These are phyloP conservation scores for Cornus florida DNA, from an alignment of 148 eudicot genomes.

Conservation along the genomic window DNA sequence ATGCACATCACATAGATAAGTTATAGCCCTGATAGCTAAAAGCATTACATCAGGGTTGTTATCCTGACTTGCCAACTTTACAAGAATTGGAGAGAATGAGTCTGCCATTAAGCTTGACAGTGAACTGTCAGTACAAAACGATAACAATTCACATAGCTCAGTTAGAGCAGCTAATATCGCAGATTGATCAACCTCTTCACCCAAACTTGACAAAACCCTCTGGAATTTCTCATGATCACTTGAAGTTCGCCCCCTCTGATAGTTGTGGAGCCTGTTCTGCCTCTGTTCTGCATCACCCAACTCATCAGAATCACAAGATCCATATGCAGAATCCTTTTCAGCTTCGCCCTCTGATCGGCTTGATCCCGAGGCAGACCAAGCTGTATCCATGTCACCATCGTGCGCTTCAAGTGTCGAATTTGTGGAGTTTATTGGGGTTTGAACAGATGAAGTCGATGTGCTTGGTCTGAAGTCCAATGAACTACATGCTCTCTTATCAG, in stretches of 20 bases:
- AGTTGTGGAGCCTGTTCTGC: constrained; percentile 42
- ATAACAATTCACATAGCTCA: constrained; percentile 81
- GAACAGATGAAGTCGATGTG: constrained; percentile 59
- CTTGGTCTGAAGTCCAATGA: constrained; percentile 71
- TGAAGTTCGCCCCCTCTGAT: constrained; percentile 47
- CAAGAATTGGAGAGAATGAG: constrained; percentile 64
- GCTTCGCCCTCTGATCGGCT: constrained; percentile 72
- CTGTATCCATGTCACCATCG: constrained; percentile 73
- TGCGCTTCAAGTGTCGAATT: constrained; percentile 34
- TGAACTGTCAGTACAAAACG: constrained; percentile 67
- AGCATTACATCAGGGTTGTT: constrained; percentile 78
- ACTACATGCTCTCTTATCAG: constrained; percentile 86
- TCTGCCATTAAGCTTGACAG: constrained; percentile 58
- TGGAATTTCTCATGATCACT: constrained; percentile 56
- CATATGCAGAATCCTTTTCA: constrained; percentile 72
- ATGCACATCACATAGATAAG: constrained; percentile 82
- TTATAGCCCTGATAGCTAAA: constrained; percentile 80
- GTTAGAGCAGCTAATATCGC: constrained; percentile 66
- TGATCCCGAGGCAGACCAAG: constrained; percentile 74
- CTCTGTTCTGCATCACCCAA: constrained; percentile 42
- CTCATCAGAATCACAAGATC: constrained; percentile 86
- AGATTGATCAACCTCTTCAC: constrained; percentile 57
- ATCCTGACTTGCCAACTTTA: constrained; percentile 68
- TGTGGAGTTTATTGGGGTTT: constrained; percentile 31
- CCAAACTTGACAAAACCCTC: constrained; percentile 52